Evolutionary conservation across 805 yeast species (phyloP), one percentile per base, ranked within the genome.

Genomic region (Kazachstania viticola): DNA sequence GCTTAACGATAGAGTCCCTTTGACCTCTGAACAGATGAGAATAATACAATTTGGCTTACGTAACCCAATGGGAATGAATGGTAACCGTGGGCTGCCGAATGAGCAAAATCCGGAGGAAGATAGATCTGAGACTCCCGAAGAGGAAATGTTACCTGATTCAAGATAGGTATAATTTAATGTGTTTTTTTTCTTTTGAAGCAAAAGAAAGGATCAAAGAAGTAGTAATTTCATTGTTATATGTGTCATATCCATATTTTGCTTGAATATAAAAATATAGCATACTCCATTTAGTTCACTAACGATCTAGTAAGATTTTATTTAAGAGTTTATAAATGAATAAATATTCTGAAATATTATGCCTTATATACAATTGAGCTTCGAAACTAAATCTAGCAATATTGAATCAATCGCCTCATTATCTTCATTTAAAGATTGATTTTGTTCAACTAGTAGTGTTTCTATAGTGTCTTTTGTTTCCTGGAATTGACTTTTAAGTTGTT

Each of bases 401-500:
- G 8, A 9, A 23, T n/a, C 25, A 23, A 6, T 23, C 14, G 6
- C 25, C 8, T 34, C 37, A n/a, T 36, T 35, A 13, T 42, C 45
- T 19, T 44, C 39, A 21, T 42, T 39, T 11, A 47, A 25, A 9
- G 29, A 28, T 5, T 37, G 28, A n/a, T n/a, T n/a, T n/a, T n/a
- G n/a, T n/a, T n/a, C n/a, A n/a, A n/a, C n/a, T n/a, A n/a, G n/a
- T n/a, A n/a, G n/a, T n/a, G n/a, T n/a, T n/a, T n/a, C n/a, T 6
- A 48, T 29, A 9, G 17, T 27, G 7, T 28, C 26, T 25, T 28
- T 42, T 3, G 35, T 29, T 5, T 31, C 32, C 15, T 38, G 31
- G 34, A 51, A 51, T 14, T 44, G 33, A n/a, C 35, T 40, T 36
- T 56, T 60, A 12, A 74, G 44, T 9, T 48, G 41, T 14, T 54